phyloP scores from a whole-genome alignment of 768 basidiomycete species.

The Tulasnella sp. region DNA sequence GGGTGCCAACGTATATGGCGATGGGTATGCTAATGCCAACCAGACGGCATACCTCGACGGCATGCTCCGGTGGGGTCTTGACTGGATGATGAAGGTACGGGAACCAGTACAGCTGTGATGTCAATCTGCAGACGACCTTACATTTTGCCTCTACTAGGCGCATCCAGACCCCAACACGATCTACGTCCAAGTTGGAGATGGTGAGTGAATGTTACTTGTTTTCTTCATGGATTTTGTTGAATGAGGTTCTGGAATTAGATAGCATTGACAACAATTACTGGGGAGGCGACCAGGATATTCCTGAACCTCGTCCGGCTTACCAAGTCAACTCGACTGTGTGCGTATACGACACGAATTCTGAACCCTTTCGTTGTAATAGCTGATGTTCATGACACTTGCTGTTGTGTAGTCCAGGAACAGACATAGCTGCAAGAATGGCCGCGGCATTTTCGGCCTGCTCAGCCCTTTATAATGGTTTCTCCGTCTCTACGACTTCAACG shows the following conservation, averaged over 20 bases:
- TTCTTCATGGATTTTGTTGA: not conserved
- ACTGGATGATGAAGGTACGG: constrained; percentile 81
- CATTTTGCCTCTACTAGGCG: too few relatives aligned
- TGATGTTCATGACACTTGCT: not conserved
- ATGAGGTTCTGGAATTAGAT: constrained; percentile 29
- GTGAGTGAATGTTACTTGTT: constrained; percentile 29
- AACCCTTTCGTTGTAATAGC: not conserved
- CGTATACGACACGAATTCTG: not conserved
- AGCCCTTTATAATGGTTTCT: constrained; percentile 58
- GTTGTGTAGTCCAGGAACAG: constrained; percentile 66
- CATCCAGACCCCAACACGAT: constrained; percentile 65
- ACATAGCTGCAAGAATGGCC: constrained; percentile 73
- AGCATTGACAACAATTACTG: constrained; percentile 69
- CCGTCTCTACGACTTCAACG: constrained; percentile 36
- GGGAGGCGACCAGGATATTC: constrained; percentile 78
- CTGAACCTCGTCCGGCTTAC: constrained; percentile 61
- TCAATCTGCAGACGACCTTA: too few relatives aligned
- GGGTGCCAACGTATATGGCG: constrained; percentile 78
- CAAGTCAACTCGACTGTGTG: constrained; percentile 61
- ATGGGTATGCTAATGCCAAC: constrained; percentile 76
- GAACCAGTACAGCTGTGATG: too few relatives aligned
- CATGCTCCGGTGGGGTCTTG: constrained; percentile 82
- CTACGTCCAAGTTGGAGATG: constrained; percentile 64
- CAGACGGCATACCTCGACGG: constrained; percentile 88
- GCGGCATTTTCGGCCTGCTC: constrained; percentile 86